Conservation (phyloP, 805 yeast genomes). For the Candida palmyrensis region DNA sequence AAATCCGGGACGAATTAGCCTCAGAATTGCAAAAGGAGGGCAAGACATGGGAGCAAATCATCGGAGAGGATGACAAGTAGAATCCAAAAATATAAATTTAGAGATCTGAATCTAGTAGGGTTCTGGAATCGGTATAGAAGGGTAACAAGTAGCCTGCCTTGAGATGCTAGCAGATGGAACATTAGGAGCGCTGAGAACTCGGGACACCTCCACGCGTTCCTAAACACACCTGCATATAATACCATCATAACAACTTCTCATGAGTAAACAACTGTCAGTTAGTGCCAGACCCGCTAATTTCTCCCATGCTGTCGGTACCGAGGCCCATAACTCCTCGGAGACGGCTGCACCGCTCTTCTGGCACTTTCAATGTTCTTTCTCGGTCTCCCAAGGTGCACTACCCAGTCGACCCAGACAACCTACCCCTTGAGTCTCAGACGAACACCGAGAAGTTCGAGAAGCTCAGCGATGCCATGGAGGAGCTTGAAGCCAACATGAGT, state of each 20-base stretch:
- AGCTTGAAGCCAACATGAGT: conserved; percentile 55
- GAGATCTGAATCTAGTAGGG: too few relatives aligned
- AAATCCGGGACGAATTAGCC: conserved; percentile 37
- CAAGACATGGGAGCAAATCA: conserved; percentile 77
- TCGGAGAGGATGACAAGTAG: conserved; percentile 53
- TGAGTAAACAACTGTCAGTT: too few relatives aligned
- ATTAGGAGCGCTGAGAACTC: too few relatives aligned
- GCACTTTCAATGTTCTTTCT: conserved; percentile 27
- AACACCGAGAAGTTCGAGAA: conserved; percentile 38
- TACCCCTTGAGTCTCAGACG: conserved; percentile 39
- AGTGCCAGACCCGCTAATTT: too few relatives aligned
- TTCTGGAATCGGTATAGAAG: too few relatives aligned
- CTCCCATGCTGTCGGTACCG: too few relatives aligned
- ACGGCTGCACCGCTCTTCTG: conserved; percentile 29
- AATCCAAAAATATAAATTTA: too few relatives aligned
- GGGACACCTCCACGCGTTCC: too few relatives aligned
- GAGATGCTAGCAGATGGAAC: too few relatives aligned
- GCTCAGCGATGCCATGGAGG: conserved; percentile 45
- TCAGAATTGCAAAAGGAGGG: conserved; percentile 61
- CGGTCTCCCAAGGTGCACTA: conserved; percentile 43
- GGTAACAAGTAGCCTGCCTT: too few relatives aligned
- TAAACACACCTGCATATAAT: too few relatives aligned
- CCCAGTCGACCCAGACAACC: conserved; percentile 32
- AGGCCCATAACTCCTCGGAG: conserved; percentile 14
- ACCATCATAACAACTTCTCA: too few relatives aligned